Base-by-base conservation (phyloP, 768 basidiomycete species). In the Hericium erinaceus region DNA sequence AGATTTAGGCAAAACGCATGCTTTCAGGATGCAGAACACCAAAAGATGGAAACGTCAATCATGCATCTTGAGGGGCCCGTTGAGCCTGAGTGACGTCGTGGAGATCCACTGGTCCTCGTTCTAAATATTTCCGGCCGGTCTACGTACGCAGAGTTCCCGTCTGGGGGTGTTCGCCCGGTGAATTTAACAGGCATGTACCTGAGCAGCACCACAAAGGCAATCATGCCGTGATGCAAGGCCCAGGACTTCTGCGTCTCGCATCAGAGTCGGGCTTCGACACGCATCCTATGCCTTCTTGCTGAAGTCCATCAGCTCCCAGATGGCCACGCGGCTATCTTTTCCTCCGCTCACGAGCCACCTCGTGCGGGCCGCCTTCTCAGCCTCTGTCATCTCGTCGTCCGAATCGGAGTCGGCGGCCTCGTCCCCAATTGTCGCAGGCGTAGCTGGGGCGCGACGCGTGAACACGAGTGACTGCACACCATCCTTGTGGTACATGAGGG, bases 401-500 rank as follows among this genome's bases (percentile, higher is more conserved):
- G 15, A 16, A 48, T 54, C 48, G 5, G 18, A 16, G 18, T 26
- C 49, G 22, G 33, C 26, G 9, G n/a, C 56, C 20, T 52, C 61
- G 28, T 37, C 37, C 2, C 8, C 20, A 12, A 9, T 40, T 2
- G 16, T 44, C 4, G n/a, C 9, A 3, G 2, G 20, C 13, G 26
- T 15, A 18, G 39, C 37, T 40, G 60, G 10, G 18, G 24, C 3
- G 6, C 39, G 41, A n/a, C 18, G 55, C 1, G 87, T 84, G 66
- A 98, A 98, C 3, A 81, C 77, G 18, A 97, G 63, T 4, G 81
- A 77, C 62, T 95, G 89, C 57, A 89, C 87, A 13, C 78, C 80
- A 9, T 79, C 77, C 61, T 90, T 89, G 73, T 98, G 95, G 67
- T 92, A 90, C 24, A 74, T 74, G 7, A 98, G 76, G 4, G 86